Conservation (phyloP, 2,329 filamentous ascomycete genomes). For the Pseudocercospora macadamiae region DNA sequence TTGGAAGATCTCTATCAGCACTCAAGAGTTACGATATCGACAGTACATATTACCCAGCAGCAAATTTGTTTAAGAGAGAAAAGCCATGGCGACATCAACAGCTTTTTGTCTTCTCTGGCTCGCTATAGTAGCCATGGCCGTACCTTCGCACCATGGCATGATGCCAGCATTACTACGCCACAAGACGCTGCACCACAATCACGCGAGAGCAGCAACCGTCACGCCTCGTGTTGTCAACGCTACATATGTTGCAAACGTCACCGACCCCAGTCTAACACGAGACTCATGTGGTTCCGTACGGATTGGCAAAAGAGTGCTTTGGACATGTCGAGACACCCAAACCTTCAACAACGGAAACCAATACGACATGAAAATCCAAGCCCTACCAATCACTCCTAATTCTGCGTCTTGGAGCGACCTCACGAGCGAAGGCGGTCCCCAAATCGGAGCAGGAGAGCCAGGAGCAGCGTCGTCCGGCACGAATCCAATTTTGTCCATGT, state of each 20-base stretch:
- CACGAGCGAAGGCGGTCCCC: slow-evolving; percentile 12
- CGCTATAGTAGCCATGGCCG: neutral
- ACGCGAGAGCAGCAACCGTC: slow-evolving; percentile 7
- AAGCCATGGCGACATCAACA: neutral
- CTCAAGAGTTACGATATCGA: neutral
- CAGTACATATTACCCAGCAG: neutral
- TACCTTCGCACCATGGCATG: neutral
- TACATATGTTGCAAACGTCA: slow-evolving; percentile 27
- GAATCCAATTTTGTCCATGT: slow-evolving; percentile 28
- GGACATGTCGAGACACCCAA: slow-evolving; percentile 34
- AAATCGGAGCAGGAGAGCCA: slow-evolving; percentile 13
- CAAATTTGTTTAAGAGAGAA: neutral
- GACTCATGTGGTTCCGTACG: slow-evolving; percentile 31
- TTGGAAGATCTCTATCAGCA: neutral
- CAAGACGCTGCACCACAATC: neutral
- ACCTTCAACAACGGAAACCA: slow-evolving; percentile 14
- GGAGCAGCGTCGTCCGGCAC: slow-evolving; percentile 24
- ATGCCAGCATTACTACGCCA: neutral
- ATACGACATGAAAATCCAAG: slow-evolving; percentile 7
- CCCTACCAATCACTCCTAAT: slow-evolving; percentile 26
- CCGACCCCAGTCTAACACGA: slow-evolving; percentile 27
- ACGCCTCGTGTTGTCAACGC: slow-evolving; percentile 21
- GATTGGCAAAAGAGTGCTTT: slow-evolving; percentile 25
- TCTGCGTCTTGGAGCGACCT: slow-evolving; percentile 30
- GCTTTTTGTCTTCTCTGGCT: neutral